Conservation (phyloP, 2,329 filamentous ascomycete species). For the Emmonsia crescens region DNA sequence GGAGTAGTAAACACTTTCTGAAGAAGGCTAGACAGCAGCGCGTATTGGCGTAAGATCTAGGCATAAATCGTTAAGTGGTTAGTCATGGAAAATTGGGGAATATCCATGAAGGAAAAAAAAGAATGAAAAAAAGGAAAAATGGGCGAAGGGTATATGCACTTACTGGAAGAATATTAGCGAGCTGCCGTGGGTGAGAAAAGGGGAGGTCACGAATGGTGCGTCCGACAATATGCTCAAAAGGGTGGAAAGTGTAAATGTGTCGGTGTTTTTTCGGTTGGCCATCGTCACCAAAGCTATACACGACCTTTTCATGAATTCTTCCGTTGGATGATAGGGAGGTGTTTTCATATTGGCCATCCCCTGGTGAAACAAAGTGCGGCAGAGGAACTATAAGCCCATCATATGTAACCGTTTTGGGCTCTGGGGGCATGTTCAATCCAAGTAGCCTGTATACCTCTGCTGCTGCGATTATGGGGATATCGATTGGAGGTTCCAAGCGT, state of each 20-base stretch:
- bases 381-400: slow-evolving; percentile 28
- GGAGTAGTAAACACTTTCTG: slow-evolving; percentile 24
- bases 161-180: slow-evolving; percentile 35
- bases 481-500: slow-evolving; percentile 32
- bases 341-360: slow-evolving; percentile 14
- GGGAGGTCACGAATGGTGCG: slow-evolving; percentile 32
- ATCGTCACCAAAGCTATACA: slow-evolving; percentile 23
- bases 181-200: slow-evolving; percentile 36
- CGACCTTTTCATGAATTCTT: slow-evolving; percentile 24
- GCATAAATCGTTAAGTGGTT: neutral
- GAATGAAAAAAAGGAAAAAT: neutral
- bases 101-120: neutral
- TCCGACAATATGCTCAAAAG: slow-evolving; percentile 31
- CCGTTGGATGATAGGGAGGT: slow-evolving; percentile 19
- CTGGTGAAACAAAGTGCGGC: slow-evolving; percentile 11
- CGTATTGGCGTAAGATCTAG: slow-evolving; percentile 36
- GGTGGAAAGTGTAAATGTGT: slow-evolving; percentile 36
- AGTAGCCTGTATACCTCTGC: slow-evolving; percentile 32
- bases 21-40: slow-evolving; percentile 30
- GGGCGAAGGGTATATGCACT: slow-evolving; percentile 7
- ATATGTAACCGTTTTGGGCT: slow-evolving; percentile 30
- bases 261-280: slow-evolving; percentile 21
- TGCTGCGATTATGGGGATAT: slow-evolving; percentile 32
- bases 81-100: neutral
- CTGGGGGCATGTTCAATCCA: slow-evolving; percentile 30